Evolutionary conservation across 1,284 basidiomycete species (phyloP), one percentile per base, ranked within the genome.

Genomic region (Cystobasidium pallidum): DNA sequence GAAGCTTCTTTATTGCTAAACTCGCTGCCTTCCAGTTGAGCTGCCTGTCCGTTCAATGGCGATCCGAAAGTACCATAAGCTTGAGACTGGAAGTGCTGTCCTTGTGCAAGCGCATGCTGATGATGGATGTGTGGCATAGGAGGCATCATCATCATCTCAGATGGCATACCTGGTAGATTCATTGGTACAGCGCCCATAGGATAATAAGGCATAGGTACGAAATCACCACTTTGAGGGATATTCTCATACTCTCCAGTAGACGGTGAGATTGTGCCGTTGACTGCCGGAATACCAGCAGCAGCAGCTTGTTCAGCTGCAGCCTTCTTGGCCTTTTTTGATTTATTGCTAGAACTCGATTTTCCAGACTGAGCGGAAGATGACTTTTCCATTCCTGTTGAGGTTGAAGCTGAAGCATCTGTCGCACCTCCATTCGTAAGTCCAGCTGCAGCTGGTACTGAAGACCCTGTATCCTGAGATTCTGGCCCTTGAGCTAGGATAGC

Each of bases 401-500:
- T 32, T 19, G 28, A 32, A 41, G 36, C n/a, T 30, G 28, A 32
- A 41, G 36, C n/a, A 17, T 28, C 39, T 43, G 58, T 15, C 13
- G 36, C 13, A 39, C 36, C 13, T 7, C 24, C 58, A 26, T 61
- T 36, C 21, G n/a, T n/a, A 28, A 8, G 17, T 51, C 28, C 55
- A 32, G 2, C 17, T 2, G 57, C 41, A 10, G 59, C 28, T 49
- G 45, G 26, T n/a, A n/a, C n/a, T n/a, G 41, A 26, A 3, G 41
- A n/a, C n/a, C n/a, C 39, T 51, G 43, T 45, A 28, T 34, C 41
- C 26, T 68, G 66, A 17, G 47, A 47, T 36, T 47, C 32, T 51
- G 62, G 67, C 41, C 52, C 66, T 67, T 70, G 67, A 8, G 67
- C 30, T 34, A 62, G 32, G 21, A 70, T 70, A 41, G 67, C 67